Evolutionary conservation across 805 yeast genomes (phyloP), one percentile per base, ranked within the genome.

Genomic region (Ogataea pignaliae): DNA sequence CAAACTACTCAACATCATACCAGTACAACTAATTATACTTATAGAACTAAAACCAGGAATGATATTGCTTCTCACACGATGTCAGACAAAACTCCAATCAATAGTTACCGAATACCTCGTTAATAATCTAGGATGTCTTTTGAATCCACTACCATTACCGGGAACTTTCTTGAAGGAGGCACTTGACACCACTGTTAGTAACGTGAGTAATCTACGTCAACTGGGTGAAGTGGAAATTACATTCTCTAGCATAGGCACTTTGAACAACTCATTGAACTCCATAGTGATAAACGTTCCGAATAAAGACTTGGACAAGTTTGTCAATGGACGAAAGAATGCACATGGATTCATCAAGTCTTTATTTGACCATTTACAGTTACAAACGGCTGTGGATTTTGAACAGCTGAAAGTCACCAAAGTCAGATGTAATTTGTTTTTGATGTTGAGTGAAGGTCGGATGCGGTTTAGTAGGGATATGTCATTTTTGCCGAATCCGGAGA

Each of bases 361-460:
- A 31, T 61, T 54, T 40, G 36, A 44, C 1, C 53, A 57, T 43
- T 40, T 65, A 16, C 33, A 42, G 12, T 17, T 42, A 6, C 50
- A 53, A 34, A 55, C 68, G 2, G 54, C 65, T 1, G 54, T 66
- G 5, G 52, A 56, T 36, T 60, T 66, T 35, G 41, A 50, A 33
- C 44, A 57, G 31, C 42, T 64, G 2, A 42, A 41, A 12, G 48
- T 66, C 15, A 53, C 63, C 2, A 56, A 55, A 40, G 37, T 65
- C 10, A 50, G 64, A 29, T 59, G 65, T 44, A 41, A 51, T 16
- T 40, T 65, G 18, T 66, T 61, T 44, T 37, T 55, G 13, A 29
- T 65, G 10, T 32, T 53, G 14, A 38, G 50, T 26, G 66, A 64
- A 28, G 71, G 69, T 2, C 53, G 47, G 17, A 34, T 66, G 3